Evolutionary conservation across 139 green algal species (phyloP).

Genomic region (Raphidocelis subcapitata): DNA sequence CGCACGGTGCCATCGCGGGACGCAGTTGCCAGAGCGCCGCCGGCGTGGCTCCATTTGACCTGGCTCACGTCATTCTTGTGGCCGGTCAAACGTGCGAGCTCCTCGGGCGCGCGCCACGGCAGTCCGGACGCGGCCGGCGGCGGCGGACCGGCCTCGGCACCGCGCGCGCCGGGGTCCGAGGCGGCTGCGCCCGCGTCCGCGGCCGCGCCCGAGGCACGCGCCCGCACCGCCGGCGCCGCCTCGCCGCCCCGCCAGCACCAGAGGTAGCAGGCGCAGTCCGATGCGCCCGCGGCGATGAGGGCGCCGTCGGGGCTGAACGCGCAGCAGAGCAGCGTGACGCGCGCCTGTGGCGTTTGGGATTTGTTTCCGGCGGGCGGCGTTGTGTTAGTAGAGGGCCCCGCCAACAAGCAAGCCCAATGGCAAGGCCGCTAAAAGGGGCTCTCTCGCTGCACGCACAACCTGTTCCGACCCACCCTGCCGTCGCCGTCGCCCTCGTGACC

Average conservation of each 20-base stretch:
- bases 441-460: no score
- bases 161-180: no score
- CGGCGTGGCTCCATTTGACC: constrained; percentile 63
- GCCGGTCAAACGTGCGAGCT: constrained; percentile 30
- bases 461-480: no score
- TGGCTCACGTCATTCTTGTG: constrained; percentile 69
- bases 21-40: constrained; percentile 59
- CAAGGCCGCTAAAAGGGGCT: no score
- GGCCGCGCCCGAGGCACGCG: neutral
- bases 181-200: no score
- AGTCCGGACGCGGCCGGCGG: neutral
- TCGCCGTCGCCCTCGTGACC: no score
- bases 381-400: no score
- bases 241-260: constrained; percentile 73
- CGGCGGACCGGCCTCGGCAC: no score
- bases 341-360: no score
- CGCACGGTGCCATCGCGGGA: constrained; percentile 71
- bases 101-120: neutral
- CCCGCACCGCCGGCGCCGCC: neutral
- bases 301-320: constrained; percentile 58
- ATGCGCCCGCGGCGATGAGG: constrained; percentile 65
- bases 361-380: no score
- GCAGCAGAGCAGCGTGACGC: constrained; percentile 57
- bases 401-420: no score
- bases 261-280: constrained; percentile 61